Evolutionary conservation across 176 grass and related monocot genomes (phyloP), one percentile per base, ranked within the genome.

Genomic region (Eleusine coracana): DNA sequence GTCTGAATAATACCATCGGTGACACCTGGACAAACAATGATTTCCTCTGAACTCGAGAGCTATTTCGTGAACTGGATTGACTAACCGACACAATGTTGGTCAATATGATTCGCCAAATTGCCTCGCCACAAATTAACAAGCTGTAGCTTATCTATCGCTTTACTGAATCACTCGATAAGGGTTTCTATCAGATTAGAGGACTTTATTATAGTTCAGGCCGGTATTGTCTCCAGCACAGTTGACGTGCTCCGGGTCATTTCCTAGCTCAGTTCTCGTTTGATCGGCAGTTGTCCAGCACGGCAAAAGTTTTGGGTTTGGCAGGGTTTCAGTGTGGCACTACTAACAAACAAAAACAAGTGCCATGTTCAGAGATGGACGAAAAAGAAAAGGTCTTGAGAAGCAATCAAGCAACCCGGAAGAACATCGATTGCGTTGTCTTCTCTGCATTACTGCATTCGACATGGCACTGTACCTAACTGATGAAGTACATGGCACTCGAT

Each of bases 51-150:
- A 70, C 6, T 70, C 41, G 16, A 11, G 16, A 27, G 46, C 56
- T 10, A 40, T 80, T 56, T 39, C 40, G 28, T 58, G 63, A 68
- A 76, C 49, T 3, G 37, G 27, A 80, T 23, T 42, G 42, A 65
- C 73, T 71, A 27, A 65, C 73, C 80, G 74, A 72, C 74, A 72
- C 67, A 45, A 18, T 1, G 42, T 11, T 17, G 16, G 45, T 71
- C 79, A 71, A 78, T 66, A 27, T 77, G 10, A 54, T 79, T 51
- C 1, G n/a, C 15, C n/a, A 42, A 20, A 49, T 15, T 6, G n/a
- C 41, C 56, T 63, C 66, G 20, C 51, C 14, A 62, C 25, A 70
- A 39, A 38, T 64, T 18, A 78, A 21, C 29, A 69, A 68, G 18
- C 1, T 76, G 36, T 21, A 17, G 64, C 16, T 45, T 25, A 5